phyloP scores from a whole-genome alignment of 805 yeast species.

The Starmera caribaea region DNA sequence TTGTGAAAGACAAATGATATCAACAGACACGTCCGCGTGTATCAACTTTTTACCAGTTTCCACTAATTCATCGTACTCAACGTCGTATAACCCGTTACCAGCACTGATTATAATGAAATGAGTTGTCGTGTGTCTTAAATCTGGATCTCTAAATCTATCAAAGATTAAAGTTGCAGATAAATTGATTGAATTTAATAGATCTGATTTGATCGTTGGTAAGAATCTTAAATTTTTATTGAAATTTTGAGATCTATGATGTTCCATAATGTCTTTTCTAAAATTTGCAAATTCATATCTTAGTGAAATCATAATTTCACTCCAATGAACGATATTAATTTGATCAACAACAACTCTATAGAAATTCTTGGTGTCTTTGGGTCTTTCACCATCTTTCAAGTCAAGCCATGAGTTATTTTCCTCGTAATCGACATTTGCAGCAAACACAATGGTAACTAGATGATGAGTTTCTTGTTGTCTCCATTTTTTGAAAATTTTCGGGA shows the following conservation, averaged over 20 bases:
- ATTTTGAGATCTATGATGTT: conserved; percentile 27
- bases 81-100: conserved; percentile 90
- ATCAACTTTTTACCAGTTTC: conserved; percentile 69
- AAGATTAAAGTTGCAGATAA: conserved; percentile 70
- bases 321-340: conserved; percentile 77
- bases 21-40: conserved; percentile 78
- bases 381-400: conserved; percentile 60
- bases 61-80: conserved; percentile 66
- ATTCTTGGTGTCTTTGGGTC: conserved; percentile 59
- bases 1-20: conserved; percentile 77
- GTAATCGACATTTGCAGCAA: conserved; percentile 64
- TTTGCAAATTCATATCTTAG: conserved; percentile 76
- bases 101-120: conserved; percentile 85
- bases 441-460: conserved; percentile 86
- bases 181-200: conserved; percentile 78
- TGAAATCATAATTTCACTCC: conserved; percentile 89
- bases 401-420: conserved; percentile 37
- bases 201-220: conserved; percentile 84
- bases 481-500: conserved; percentile 78
- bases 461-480: conserved; percentile 87
- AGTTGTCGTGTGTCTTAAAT: conserved; percentile 81
- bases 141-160: conserved; percentile 75
- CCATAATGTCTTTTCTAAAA: conserved; percentile 64
- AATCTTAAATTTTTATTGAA: conserved; percentile 35
- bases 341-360: conserved; percentile 92